Percentiles rank a stretch among this genome's conserved stretches.
Evolutionary conservation across 2,329 filamentous ascomycete genomes (phyloP).

Genomic region (Pseudogymnoascus sp.): DNA sequence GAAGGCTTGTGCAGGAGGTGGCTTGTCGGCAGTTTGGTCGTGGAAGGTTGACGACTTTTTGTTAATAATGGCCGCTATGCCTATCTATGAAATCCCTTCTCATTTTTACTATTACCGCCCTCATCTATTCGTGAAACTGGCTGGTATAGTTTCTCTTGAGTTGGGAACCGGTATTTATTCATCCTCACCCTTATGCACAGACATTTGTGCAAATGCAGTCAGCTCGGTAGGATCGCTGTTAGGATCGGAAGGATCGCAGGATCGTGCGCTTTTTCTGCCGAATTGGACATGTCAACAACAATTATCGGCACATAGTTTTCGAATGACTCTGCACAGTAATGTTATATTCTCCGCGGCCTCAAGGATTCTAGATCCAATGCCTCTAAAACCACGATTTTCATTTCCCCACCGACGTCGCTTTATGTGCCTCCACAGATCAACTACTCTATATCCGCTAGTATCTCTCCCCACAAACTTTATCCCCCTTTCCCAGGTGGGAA

Average conservation of each 20-base stretch:
- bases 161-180: not conserved
- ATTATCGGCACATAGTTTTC: not conserved
- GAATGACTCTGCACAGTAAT: not conserved
- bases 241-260: not conserved
- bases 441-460: too few species aligned
- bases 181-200: not conserved
- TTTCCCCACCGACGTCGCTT: too few species aligned
- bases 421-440: too few species aligned
- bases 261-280: not conserved
- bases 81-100: too few species aligned
- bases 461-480: too few species aligned
- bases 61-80: too few species aligned
- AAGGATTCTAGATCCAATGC: not conserved
- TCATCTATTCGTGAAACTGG: not conserved
- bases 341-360: not conserved
- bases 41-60: too few species aligned
- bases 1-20: too few species aligned
- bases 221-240: not conserved
- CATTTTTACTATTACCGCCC: not conserved
- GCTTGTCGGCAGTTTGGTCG: too few species aligned
- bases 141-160: not conserved
- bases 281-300: not conserved
- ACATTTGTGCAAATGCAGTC: not conserved
- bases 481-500: not conserved
- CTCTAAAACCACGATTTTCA: not conserved